A percentile compares a stretch with the other conserved stretches of the same genome.
phyloP scores from a whole-genome alignment of 495 filamentous ascomycete genomes.

The Aspergillus carlsbadensis region DNA sequence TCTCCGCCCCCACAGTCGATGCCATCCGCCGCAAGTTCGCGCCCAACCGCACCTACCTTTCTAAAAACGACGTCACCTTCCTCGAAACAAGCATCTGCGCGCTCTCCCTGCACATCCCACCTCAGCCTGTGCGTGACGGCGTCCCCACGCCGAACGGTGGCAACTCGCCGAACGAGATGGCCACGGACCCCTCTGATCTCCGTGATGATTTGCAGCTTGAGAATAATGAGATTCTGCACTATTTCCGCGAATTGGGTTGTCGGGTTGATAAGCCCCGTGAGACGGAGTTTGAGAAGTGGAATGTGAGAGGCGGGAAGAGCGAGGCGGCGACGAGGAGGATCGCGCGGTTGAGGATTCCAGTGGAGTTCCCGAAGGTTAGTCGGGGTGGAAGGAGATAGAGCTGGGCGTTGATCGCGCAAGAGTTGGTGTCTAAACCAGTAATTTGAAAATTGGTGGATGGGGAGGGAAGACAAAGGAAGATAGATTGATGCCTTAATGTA shows the following conservation, averaged over 20 bases:
- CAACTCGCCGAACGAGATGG: slow-evolving; percentile 70
- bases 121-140: slow-evolving; percentile 38
- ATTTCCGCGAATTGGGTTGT: slow-evolving; percentile 85
- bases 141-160: slow-evolving; percentile 45
- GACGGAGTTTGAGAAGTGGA: slow-evolving; percentile 41
- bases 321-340: slow-evolving; percentile 59
- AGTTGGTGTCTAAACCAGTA: no score
- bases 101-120: slow-evolving; percentile 54
- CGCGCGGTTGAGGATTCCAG: slow-evolving; percentile 72
- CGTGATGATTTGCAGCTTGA: slow-evolving; percentile 78
- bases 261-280: slow-evolving; percentile 41
- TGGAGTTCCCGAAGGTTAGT: slow-evolving; percentile 74
- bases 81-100: slow-evolving; percentile 69
- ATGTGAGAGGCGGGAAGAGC: slow-evolving; percentile 51
- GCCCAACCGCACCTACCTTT: slow-evolving; percentile 52
- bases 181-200: slow-evolving; percentile 73
- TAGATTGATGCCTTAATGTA: no score
- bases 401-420: no score
- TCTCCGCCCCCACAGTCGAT: slow-evolving; percentile 65
- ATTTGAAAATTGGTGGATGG: background rate
- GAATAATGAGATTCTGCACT: slow-evolving; percentile 54
- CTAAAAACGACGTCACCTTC: slow-evolving; percentile 61
- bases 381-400: slow-evolving; percentile 30
- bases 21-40: slow-evolving; percentile 69
- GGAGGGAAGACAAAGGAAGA: background rate